These are phyloP conservation scores for Macrocybe sp. DNA, from an alignment of 1,284 basidiomycete species.

Conservation along the genomic window DNA sequence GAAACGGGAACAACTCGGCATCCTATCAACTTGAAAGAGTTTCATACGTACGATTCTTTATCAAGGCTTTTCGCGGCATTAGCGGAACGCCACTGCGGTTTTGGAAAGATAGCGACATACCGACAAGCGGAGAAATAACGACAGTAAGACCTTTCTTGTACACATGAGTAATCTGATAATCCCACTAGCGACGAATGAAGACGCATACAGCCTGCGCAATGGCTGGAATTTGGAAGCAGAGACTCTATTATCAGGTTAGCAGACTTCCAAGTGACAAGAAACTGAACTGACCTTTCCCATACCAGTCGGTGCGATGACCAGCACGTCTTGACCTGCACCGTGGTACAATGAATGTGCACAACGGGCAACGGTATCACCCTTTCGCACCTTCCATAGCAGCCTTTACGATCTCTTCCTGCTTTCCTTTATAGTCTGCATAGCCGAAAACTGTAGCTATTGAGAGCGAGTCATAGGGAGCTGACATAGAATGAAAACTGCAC, in stretches of 20 bases:
- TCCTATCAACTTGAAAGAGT: not conserved
- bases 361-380: not conserved
- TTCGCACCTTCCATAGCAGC: conserved; percentile 54
- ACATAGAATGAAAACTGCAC: not conserved
- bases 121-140: conserved; percentile 75
- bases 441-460: conserved; percentile 51
- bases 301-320: conserved; percentile 84
- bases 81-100: not conserved
- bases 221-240: conserved; percentile 88
- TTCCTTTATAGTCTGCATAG: conserved; percentile 63
- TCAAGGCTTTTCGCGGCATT: conserved; percentile 51
- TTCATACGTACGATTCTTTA: conserved; percentile 67
- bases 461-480: not conserved
- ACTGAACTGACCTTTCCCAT: conserved; percentile 70
- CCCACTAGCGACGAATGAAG: not conserved
- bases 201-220: conserved; percentile 50
- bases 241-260: conserved; percentile 40
- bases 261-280: not conserved
- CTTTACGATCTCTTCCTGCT: conserved; percentile 72
- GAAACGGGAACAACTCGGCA: not conserved
- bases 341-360: not conserved
- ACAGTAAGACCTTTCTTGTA: conserved; percentile 66
- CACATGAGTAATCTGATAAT: not conserved
- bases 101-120: conserved; percentile 33
- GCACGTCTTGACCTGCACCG: conserved; percentile 58